Evolutionary conservation across 139 green algal species (phyloP).

Genomic region (Volvox reticuliferus): DNA sequence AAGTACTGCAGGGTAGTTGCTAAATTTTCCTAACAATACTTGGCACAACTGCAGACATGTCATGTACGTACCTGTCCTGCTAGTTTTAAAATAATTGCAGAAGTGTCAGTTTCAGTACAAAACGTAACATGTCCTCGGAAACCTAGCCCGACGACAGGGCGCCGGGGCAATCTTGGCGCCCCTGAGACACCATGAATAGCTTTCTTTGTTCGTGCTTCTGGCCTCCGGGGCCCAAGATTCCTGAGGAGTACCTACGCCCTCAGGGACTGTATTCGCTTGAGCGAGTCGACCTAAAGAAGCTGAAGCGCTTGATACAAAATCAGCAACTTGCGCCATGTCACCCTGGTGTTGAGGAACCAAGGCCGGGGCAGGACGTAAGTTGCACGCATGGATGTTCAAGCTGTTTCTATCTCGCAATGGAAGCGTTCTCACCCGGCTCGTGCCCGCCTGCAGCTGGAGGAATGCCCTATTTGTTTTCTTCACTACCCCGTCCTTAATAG

Average conservation of each 20-base stretch:
- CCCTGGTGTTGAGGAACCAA: slow-evolving; percentile 46
- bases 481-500: slow-evolving; percentile 75
- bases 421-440: background rate
- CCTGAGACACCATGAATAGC: background rate
- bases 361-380: slow-evolving; percentile 24
- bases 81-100: too few species aligned
- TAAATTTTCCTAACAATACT: too few species aligned
- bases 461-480: slow-evolving; percentile 80
- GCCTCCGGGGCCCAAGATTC: slow-evolving; percentile 18
- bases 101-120: background rate
- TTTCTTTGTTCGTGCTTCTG: slow-evolving; percentile 30
- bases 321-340: slow-evolving; percentile 62
- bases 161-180: background rate
- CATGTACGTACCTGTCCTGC: too few species aligned
- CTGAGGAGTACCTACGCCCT: slow-evolving; percentile 33
- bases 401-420: background rate
- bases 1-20: too few species aligned
- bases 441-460: slow-evolving; percentile 51
- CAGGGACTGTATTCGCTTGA: slow-evolving; percentile 43
- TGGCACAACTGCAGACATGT: too few species aligned
- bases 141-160: background rate
- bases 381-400: background rate
- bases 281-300: slow-evolving; percentile 58
- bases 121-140: background rate
- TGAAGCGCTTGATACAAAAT: slow-evolving; percentile 48